Percentiles rank a stretch among this genome's conserved stretches.
phyloP scores from a whole-genome alignment of 2,329 filamentous ascomycete species.

The Zymoseptoria ardabiliae region DNA sequence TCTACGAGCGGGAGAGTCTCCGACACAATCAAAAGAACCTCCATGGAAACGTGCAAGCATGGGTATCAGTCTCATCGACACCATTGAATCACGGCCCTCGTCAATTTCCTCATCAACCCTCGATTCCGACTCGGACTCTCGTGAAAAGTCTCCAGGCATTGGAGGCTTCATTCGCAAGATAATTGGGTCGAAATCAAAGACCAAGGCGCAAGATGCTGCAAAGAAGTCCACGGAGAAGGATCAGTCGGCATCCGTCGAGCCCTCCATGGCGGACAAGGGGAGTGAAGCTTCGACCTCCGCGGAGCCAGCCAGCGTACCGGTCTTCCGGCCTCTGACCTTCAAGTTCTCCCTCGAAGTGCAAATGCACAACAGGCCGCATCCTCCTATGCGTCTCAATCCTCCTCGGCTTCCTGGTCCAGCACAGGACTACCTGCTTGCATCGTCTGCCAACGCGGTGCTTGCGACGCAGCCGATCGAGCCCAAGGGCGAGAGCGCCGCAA shows the following conservation, averaged over 20 bases:
- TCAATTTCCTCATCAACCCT: constrained; percentile 20
- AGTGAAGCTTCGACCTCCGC: background rate
- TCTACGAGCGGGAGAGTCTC: constrained; percentile 30
- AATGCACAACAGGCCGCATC: constrained; percentile 48
- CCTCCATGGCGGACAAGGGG: constrained; percentile 9
- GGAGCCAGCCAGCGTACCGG: constrained; percentile 1
- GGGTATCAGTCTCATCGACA: constrained; percentile 20
- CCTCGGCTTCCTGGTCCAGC: constrained; percentile 65
- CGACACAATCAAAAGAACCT: constrained; percentile 24
- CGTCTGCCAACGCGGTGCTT: background rate
- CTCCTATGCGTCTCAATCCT: constrained; percentile 55
- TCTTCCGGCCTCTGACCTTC: constrained; percentile 56
- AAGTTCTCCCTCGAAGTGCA: constrained; percentile 67
- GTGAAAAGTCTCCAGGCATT: constrained; percentile 21
- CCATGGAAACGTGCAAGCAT: constrained; percentile 32
- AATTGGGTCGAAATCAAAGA: constrained; percentile 24
- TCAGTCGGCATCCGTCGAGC: constrained; percentile 5
- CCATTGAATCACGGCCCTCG: constrained; percentile 22
- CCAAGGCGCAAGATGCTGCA: constrained; percentile 17
- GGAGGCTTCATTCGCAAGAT: constrained; percentile 30
- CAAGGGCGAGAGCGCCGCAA: constrained; percentile 30
- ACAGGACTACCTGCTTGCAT: constrained; percentile 52
- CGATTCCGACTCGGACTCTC: constrained; percentile 21
- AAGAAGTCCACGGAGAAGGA: constrained; percentile 5
- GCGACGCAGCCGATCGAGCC: constrained; percentile 24